Percentiles rank a stretch among this genome's conserved stretches.
phyloP scores from a whole-genome alignment of 2,329 filamentous ascomycete species.

The Verticillium alfalfae region DNA sequence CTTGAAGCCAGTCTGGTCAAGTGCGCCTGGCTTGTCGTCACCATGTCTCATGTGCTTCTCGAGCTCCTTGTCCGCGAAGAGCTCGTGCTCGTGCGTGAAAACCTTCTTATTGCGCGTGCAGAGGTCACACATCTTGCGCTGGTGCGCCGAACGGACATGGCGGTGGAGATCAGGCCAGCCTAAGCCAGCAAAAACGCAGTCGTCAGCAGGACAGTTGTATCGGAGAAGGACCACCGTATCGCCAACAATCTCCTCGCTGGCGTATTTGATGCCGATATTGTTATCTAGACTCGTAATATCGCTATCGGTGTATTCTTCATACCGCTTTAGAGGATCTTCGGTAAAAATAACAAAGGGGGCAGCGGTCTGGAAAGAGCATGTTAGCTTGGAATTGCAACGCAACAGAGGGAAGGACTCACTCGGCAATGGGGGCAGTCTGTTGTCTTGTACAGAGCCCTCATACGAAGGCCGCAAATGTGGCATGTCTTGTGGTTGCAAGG shows the following conservation, averaged over 20 bases:
- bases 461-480: constrained; percentile 87
- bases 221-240: constrained; percentile 83
- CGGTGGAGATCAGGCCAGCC: constrained; percentile 54
- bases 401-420: constrained; percentile 40
- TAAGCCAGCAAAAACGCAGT: constrained; percentile 76
- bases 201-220: constrained; percentile 87
- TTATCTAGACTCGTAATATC: constrained; percentile 77
- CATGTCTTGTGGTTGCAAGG: constrained; percentile 97
- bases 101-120: constrained; percentile 94
- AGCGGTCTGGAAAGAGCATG: constrained; percentile 42
- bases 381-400: constrained; percentile 10
- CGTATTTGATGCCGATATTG: constrained; percentile 87
- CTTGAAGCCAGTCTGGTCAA: constrained; percentile 92
- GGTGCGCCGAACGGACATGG: constrained; percentile 77
- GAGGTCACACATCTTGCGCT: constrained; percentile 86
- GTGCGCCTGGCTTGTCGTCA: constrained; percentile 82
- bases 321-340: constrained; percentile 74
- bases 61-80: constrained; percentile 77
- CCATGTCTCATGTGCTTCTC: constrained; percentile 85
- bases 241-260: constrained; percentile 81
- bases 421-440: constrained; percentile 96
- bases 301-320: constrained; percentile 68
- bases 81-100: constrained; percentile 94
- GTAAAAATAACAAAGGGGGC: constrained; percentile 87
- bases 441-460: constrained; percentile 92